Evolutionary conservation across 2,329 filamentous ascomycete genomes (phyloP).

Genomic region (Aspergillus thermomutatus): DNA sequence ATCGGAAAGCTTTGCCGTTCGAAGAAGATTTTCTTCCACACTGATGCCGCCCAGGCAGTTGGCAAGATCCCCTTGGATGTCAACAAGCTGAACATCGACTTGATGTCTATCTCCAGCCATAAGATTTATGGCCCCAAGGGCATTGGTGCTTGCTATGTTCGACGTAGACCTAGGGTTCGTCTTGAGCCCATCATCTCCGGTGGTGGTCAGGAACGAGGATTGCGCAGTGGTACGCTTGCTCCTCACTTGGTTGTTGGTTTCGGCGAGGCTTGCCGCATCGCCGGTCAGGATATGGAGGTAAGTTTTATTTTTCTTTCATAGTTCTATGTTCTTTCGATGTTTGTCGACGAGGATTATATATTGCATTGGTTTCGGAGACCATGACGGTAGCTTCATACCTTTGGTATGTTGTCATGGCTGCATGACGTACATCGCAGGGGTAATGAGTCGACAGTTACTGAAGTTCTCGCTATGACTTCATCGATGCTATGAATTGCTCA

Average conservation of each 20-base stretch:
- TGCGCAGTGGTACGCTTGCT: conserved; percentile 90
- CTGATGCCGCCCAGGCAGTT: conserved; percentile 93
- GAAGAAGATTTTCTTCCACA: conserved; percentile 97
- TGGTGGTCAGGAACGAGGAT: conserved; percentile 90
- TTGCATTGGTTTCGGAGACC: conserved; percentile 74
- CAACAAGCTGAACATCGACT: conserved; percentile 94
- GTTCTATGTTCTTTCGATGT: conserved; percentile 6
- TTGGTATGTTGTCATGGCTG: conserved; percentile 38
- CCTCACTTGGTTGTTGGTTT: conserved; percentile 88
- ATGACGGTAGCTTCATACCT: conserved; percentile 48
- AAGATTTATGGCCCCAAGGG: conserved; percentile 99
- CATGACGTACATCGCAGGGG: conserved; percentile 65
- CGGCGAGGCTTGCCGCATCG: conserved; percentile 91
- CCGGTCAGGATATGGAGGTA: conserved; percentile 86
- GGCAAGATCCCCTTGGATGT: conserved; percentile 97
- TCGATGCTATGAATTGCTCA: background rate
- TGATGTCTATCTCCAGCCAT: conserved; percentile 98
- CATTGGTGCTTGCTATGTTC: conserved; percentile 92
- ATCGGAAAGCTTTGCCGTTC: conserved; percentile 88
- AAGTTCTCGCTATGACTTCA: conserved; percentile 11
- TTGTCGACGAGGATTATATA: conserved; percentile 67
- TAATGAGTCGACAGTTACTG: conserved; percentile 50
- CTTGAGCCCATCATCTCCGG: conserved; percentile 94
- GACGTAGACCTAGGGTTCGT: conserved; percentile 86
- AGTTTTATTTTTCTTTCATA: conserved; percentile 41